These are phyloP conservation scores for Tothia fuscella DNA, from an alignment of 2,329 filamentous ascomycete species.

Conservation along the genomic window DNA sequence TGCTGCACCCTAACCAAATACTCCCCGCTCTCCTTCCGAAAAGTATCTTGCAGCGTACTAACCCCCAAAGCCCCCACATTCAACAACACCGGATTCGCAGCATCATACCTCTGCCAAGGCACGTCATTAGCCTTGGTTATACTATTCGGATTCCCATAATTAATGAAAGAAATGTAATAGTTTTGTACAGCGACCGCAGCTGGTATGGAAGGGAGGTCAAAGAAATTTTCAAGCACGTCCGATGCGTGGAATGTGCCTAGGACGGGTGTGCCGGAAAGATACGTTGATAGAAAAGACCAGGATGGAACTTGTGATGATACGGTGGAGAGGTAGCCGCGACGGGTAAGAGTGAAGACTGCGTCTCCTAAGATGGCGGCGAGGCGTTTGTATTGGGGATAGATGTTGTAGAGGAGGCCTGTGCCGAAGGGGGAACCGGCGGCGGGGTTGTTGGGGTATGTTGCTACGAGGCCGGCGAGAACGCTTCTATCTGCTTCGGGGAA, in stretches of 20 bases:
- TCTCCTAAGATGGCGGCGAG: slow-evolving; percentile 66
- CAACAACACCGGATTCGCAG: too few relatives aligned
- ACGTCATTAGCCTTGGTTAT: not conserved
- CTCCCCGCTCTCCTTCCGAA: too few relatives aligned
- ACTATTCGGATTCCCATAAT: slow-evolving; percentile 1
- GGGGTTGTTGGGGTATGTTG: slow-evolving; percentile 47
- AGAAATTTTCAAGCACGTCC: slow-evolving; percentile 2
- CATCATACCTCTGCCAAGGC: too few relatives aligned
- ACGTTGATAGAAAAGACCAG: slow-evolving; percentile 8
- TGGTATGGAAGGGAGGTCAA: not conserved
- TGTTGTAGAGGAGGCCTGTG: slow-evolving; percentile 53
- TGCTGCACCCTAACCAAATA: too few relatives aligned
- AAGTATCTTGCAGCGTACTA: too few relatives aligned
- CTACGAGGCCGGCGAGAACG: slow-evolving; percentile 45
- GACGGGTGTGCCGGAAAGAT: slow-evolving; percentile 6
- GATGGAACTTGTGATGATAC: slow-evolving; percentile 40
- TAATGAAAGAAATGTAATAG: slow-evolving; percentile 7
- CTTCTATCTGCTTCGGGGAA: slow-evolving; percentile 44
- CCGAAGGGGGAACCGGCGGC: slow-evolving; percentile 59
- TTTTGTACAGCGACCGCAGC: not conserved
- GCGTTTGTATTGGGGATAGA: slow-evolving; percentile 68
- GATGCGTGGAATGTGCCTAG: slow-evolving; percentile 4
- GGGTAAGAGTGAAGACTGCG: slow-evolving; percentile 58
- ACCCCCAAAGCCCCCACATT: too few relatives aligned
- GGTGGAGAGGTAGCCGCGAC: slow-evolving; percentile 49